These are phyloP conservation scores for Xerocomellus chrysenteron DNA, from an alignment of 768 basidiomycete genomes.

Conservation along the genomic window DNA sequence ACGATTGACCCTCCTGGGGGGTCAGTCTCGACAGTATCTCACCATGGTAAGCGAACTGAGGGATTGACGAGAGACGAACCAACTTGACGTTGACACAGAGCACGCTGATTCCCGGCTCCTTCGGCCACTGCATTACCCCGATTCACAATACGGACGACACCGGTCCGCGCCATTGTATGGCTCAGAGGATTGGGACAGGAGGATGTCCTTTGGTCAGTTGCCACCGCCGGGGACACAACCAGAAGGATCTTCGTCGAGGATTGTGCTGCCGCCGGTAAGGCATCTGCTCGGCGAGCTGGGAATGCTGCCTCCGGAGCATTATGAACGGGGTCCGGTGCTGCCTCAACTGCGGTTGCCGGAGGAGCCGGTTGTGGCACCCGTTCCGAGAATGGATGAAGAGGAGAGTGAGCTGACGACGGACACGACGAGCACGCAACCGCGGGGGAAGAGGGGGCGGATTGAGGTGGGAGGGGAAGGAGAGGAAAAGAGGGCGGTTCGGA, in stretches of 20 bases:
- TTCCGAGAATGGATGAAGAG: conserved; percentile 9
- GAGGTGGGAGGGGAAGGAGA: conserved; percentile 14
- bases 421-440: conserved; percentile 1
- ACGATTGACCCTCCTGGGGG: conserved; percentile 8
- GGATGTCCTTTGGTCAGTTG: conserved; percentile 22
- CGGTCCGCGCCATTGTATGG: conserved; percentile 26
- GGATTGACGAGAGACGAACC: neutral
- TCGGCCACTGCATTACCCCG: conserved; percentile 17
- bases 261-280: conserved; percentile 31
- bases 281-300: conserved; percentile 26
- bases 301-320: conserved; percentile 14
- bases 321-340: conserved; percentile 24
- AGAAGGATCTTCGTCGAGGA: conserved; percentile 21
- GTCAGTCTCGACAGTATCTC: conserved; percentile 3
- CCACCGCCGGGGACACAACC: conserved; percentile 6
- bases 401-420: conserved; percentile 14
- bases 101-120: conserved; percentile 17
- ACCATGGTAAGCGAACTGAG: conserved; percentile 20
- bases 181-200: conserved; percentile 23
- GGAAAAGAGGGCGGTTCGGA: conserved; percentile 26
- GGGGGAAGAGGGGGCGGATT: conserved; percentile 20
- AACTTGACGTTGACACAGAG: conserved; percentile 17
- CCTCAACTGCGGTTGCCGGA: conserved; percentile 32
- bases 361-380: conserved; percentile 1
- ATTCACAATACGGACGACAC: conserved; percentile 25